Base-by-base conservation (phyloP, 352 stramenopile genomes). In the Globisporangium lucens region DNA sequence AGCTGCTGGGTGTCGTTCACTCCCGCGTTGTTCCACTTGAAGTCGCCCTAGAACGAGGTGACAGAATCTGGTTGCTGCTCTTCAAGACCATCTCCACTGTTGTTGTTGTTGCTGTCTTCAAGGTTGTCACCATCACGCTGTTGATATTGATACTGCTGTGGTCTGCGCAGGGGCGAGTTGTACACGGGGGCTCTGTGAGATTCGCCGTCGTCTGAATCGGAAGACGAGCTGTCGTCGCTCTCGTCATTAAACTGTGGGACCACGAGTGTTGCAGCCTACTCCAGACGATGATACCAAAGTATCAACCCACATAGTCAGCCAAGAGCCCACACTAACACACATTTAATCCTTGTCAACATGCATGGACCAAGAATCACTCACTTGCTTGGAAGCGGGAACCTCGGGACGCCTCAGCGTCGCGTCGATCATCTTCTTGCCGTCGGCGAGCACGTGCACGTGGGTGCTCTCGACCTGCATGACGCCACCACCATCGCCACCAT, bases 171-270 rank as follows among this genome's bases (percentile, higher is more conserved):
- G 0, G 65, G 47, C 10, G 65, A 69, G 24, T 17, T 41, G 35
- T 61, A 65, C 67, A 62, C 22, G 62, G 24, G 56, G 15, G 9
- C 43, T 56, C 20, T 27, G 9, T 10, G 46, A 17, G 33, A 22
- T 2, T 24, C 59, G 33, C 55, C 64, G 8, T 67, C 66, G 20
- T 76, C 76, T 22, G 69, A 69, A 24, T 72, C 72, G 5, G 71
- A 80, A 12, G 70, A 79, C 29, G 74, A 86, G 57, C 80, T 80
- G 29, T 85, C 81, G 56, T 72, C 69, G 41, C 58, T 56, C 38
- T 90, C 82, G 20, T 93, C 83, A 59, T 93, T 81, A 60, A 91
- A 93, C 51, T 78, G 71, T 41, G 85, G 82, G n/a, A 93, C 41
- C 30, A 82, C 74, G 7, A 93, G 69, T 52, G 38, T 46, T 46